Base-by-base conservation (phyloP, 768 basidiomycete species). In the Pleurotus eryngii region DNA sequence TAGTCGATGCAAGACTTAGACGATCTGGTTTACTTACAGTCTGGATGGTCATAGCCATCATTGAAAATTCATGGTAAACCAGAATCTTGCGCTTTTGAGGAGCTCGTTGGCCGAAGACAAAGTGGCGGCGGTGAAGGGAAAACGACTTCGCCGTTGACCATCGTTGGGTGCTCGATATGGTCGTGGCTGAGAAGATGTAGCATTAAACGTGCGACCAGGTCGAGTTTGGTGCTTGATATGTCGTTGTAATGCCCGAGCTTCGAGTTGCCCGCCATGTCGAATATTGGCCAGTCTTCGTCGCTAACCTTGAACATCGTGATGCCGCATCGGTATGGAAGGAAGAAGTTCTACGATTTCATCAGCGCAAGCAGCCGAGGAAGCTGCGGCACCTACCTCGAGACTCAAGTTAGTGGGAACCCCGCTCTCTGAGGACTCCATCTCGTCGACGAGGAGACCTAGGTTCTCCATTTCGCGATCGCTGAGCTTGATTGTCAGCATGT, bases 51-150 rank as follows among this genome's bases (percentile, higher is more conserved):
- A 5, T 12, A 1, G 30, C 57, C 59, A 57, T 60, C 59, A 60
- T 60, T 0, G 56, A 40, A 12, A 51, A 60, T 24, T 60, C 59
- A 18, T 60, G 57, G 38, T 57, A 60, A 0, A 60, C 30, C 2
- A 60, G 38, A 0, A 60, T 22, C 24, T 60, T 60, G 7, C 59
- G 47, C 1, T 14, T 40, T 27, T 22, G 57, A 15, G 27, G 37
- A 43, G 35, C 11, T 2, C 12, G 22, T 5, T 47, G 22, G 14
- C 11, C 35, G 26, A 17, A 37, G 17, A 6, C 12, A 3, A n/a
- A 20, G 8, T 9, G 40, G 40, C 1, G 49, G 14, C 2, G 30
- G 11, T 14, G 22, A 3, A 2, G 49, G 49, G 27, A 27, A 50
- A 5, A 50, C 27, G 12, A 50, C 12, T n/a, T 15, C 8, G 1